Percentiles rank a stretch among this genome's conserved stretches.
phyloP scores from a whole-genome alignment of 2,329 filamentous ascomycete species.

The Exutisphaerella laricina region DNA sequence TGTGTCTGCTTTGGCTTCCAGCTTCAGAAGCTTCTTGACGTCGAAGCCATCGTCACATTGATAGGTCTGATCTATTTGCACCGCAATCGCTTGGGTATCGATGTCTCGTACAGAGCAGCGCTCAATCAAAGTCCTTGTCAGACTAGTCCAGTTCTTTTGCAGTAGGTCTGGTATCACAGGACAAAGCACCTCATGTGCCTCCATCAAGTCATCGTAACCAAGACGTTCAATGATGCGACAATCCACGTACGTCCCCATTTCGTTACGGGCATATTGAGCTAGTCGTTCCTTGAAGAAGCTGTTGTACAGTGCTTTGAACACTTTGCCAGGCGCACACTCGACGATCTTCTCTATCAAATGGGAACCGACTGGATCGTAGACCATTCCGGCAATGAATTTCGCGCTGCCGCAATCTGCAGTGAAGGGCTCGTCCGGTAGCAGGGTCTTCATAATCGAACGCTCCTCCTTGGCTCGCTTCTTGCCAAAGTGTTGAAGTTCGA shows the following conservation, averaged over 20 bases:
- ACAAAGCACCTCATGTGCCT: constrained; percentile 64
- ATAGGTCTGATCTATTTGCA: constrained; percentile 54
- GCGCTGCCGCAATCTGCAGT: constrained; percentile 67
- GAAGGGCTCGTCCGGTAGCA: constrained; percentile 75
- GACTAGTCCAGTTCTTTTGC: constrained; percentile 67
- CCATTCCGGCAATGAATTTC: constrained; percentile 74
- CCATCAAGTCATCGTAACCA: constrained; percentile 76
- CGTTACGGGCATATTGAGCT: constrained; percentile 76
- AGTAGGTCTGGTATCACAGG: constrained; percentile 70
- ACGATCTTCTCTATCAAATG: constrained; percentile 84
- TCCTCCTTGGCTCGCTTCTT: constrained; percentile 61
- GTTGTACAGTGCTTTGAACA: constrained; percentile 83
- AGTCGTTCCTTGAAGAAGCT: constrained; percentile 76
- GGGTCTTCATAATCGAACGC: constrained; percentile 64
- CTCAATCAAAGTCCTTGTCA: constrained; percentile 78
- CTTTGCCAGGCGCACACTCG: constrained; percentile 71
- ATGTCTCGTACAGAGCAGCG: constrained; percentile 65
- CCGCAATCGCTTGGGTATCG: constrained; percentile 51
- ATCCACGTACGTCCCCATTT: constrained; percentile 82
- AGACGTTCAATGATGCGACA: constrained; percentile 76
- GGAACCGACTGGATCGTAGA: constrained; percentile 88
- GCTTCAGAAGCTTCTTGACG: constrained; percentile 55
- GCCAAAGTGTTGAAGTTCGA: constrained; percentile 72
- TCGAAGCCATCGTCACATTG: constrained; percentile 46
- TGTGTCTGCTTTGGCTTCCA: constrained; percentile 39